Evolutionary conservation across 805 yeast species (phyloP).

Genomic region (Cyberlindnera petersonii): DNA sequence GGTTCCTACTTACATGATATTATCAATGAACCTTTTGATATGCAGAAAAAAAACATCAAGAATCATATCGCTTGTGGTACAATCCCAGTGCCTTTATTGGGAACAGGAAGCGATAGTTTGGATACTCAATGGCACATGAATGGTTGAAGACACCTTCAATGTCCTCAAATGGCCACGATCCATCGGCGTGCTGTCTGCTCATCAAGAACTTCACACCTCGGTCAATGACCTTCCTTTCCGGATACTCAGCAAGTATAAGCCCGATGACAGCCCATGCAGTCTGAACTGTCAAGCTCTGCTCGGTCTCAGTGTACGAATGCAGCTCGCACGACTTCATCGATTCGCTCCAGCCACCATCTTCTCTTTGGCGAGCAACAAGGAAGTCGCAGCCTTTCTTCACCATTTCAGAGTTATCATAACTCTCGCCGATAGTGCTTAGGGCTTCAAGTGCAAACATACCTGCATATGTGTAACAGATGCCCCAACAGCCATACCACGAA

Average conservation of each 20-base stretch:
- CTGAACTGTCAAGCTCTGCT: slow-evolving; percentile 70
- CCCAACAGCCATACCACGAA: slow-evolving; percentile 99
- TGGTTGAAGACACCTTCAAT: slow-evolving; percentile 97
- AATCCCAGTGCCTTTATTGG: slow-evolving; percentile 92
- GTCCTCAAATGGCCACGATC: slow-evolving; percentile 82
- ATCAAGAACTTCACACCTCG: slow-evolving; percentile 62
- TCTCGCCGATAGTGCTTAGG: slow-evolving; percentile 60
- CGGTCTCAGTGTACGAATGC: slow-evolving; percentile 63
- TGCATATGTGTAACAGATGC: slow-evolving; percentile 92
- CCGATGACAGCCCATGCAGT: slow-evolving; percentile 93
- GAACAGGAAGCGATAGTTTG: slow-evolving; percentile 84
- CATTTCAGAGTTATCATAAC: slow-evolving; percentile 54
- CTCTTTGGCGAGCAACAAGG: slow-evolving; percentile 64
- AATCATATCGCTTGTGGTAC: slow-evolving; percentile 31
- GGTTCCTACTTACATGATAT: neutral
- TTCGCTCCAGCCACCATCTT: slow-evolving; percentile 98
- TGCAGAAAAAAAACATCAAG: neutral
- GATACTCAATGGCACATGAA: slow-evolving; percentile 91
- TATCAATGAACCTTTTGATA: neutral
- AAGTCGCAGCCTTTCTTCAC: slow-evolving; percentile 84
- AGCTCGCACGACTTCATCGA: slow-evolving; percentile 87
- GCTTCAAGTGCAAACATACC: slow-evolving; percentile 98
- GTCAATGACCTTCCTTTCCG: slow-evolving; percentile 57
- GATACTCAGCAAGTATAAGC: slow-evolving; percentile 74
- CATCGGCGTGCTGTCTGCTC: slow-evolving; percentile 62